Evolutionary conservation across 352 stramenopile genomes (phyloP).

Genomic region (Pythium aquatile): DNA sequence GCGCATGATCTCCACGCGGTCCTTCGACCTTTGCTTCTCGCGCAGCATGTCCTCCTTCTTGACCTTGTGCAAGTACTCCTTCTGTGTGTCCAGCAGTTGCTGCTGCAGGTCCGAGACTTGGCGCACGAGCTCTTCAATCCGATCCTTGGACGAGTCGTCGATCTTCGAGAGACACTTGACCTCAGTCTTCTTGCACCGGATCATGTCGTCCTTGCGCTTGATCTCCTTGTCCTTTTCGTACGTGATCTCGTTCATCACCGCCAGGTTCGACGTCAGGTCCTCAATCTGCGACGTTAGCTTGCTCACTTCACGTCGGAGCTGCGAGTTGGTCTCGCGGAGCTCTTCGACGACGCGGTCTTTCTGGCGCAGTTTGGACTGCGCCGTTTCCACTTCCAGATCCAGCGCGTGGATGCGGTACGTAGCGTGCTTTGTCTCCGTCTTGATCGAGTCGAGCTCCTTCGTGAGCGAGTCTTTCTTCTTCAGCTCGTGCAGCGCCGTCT

Average conservation of each 20-base stretch:
- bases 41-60: conserved; percentile 69
- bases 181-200: conserved; percentile 74
- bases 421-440: conserved; percentile 67
- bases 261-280: conserved; percentile 47
- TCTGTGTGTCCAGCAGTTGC: conserved; percentile 75
- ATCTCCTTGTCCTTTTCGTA: conserved; percentile 61
- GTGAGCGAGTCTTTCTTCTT: conserved; percentile 75
- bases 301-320: conserved; percentile 64
- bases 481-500: conserved; percentile 68
- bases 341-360: conserved; percentile 74
- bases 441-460: conserved; percentile 66
- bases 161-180: conserved; percentile 76
- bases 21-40: conserved; percentile 65
- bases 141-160: conserved; percentile 73
- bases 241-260: conserved; percentile 48
- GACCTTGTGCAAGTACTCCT: conserved; percentile 78
- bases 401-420: conserved; percentile 73
- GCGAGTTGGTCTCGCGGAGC: conserved; percentile 58
- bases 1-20: conserved; percentile 64
- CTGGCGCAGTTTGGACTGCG: conserved; percentile 68
- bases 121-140: conserved; percentile 73
- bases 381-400: conserved; percentile 73
- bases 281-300: conserved; percentile 47
- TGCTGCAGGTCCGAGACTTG: conserved; percentile 68
- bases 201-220: conserved; percentile 58